A percentile compares a stretch with the other conserved stretches of the same genome.
Conservation (phyloP, 495 filamentous ascomycete genomes). For the Penicillium desertorum region DNA sequence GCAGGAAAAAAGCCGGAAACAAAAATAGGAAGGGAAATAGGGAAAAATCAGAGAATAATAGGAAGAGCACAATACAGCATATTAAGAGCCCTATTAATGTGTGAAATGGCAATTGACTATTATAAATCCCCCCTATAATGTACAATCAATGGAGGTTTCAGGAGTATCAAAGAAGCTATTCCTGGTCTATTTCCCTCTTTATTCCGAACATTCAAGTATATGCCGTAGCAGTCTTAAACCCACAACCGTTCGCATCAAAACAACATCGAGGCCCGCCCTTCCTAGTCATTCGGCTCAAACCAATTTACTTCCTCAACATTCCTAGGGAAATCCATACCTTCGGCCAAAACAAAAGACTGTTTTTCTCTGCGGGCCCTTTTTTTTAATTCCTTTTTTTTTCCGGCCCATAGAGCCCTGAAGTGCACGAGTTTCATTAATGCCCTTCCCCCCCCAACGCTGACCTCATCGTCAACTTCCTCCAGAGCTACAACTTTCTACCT, state of each 20-base stretch:
- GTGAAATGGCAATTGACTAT: constrained; percentile 1
- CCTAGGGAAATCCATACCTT: constrained; percentile 14
- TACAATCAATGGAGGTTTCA: neutral
- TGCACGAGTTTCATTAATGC: constrained; percentile 6
- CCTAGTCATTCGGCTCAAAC: neutral
- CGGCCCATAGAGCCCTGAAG: constrained; percentile 2
- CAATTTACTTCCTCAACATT: constrained; percentile 23
- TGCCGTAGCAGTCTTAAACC: neutral
- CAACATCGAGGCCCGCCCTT: constrained; percentile 5
- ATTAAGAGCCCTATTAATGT: neutral
- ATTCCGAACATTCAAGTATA: constrained; percentile 5
- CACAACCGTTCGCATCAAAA: constrained; percentile 11
- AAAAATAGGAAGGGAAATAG: neutral
- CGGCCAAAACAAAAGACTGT: constrained; percentile 36
- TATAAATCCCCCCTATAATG: neutral
- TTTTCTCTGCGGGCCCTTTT: constrained; percentile 3
- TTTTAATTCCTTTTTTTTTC: constrained; percentile 14
- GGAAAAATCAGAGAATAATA: neutral
- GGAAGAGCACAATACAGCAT: neutral
- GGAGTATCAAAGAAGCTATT: neutral
- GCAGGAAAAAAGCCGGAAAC: constrained; percentile 3
- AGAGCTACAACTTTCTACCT: constrained; percentile 10
- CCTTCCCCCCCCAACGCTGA: constrained; percentile 27
- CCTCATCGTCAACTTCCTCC: constrained; percentile 29
- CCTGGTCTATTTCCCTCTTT: neutral